Evolutionary conservation across 2,329 filamentous ascomycete species (phyloP).

Genomic region (Alternaria arborescens): DNA sequence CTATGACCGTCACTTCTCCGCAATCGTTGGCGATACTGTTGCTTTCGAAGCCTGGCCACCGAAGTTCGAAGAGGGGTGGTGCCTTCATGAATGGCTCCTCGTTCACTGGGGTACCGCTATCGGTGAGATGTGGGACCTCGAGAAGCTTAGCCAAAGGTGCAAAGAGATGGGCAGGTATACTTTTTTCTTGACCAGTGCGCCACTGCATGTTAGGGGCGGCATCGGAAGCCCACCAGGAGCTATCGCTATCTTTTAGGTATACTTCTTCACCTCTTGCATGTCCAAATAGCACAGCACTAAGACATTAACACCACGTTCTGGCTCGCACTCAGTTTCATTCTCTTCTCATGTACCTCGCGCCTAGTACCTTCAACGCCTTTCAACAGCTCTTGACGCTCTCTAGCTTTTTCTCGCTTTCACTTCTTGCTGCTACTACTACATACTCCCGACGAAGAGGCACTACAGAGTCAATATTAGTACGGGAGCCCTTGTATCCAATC

Average conservation of each 20-base stretch:
- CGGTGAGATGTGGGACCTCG: conserved; percentile 56
- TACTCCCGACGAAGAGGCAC: neutral
- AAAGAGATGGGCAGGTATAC: conserved; percentile 63
- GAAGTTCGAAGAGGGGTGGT: conserved; percentile 41
- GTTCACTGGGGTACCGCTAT: conserved; percentile 44
- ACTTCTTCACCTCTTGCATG: neutral
- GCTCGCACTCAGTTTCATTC: neutral
- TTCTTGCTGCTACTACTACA: neutral
- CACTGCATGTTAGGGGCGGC: conserved; percentile 64
- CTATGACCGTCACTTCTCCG: conserved; percentile 48
- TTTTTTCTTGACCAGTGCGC: conserved; percentile 69
- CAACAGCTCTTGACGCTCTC: neutral
- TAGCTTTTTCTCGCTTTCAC: neutral
- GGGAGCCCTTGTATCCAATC: neutral
- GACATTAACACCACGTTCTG: neutral
- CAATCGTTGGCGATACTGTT: conserved; percentile 51
- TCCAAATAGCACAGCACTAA: neutral
- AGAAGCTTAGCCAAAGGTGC: conserved; percentile 62
- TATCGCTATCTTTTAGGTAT: conserved; percentile 42
- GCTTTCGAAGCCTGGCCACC: conserved; percentile 53
- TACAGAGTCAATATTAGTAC: neutral
- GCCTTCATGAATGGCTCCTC: conserved; percentile 46
- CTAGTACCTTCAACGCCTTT: neutral
- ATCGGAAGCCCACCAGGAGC: conserved; percentile 50
- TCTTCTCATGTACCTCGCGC: neutral